These are phyloP conservation scores for Fomes fomentarius DNA, from an alignment of 1,284 basidiomycete species.

Conservation along the genomic window DNA sequence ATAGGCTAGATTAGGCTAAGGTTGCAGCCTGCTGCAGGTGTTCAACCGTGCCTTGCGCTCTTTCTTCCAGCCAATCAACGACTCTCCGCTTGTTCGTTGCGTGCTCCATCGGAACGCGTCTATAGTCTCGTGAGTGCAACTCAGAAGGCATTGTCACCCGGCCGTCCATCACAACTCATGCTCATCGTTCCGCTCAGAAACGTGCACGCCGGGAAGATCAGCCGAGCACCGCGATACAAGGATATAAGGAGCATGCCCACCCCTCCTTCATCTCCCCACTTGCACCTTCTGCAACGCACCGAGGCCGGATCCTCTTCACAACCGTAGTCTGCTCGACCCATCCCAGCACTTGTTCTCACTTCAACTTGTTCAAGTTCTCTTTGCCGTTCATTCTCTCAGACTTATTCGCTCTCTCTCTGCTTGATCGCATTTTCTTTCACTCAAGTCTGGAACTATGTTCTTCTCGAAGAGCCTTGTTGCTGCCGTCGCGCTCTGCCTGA, in stretches of 20 bases:
- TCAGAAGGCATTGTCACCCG: too few species aligned
- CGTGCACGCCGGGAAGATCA: too few species aligned
- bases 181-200: too few species aligned
- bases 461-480: slow-evolving; percentile 28
- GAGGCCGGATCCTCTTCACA: slow-evolving; percentile 21
- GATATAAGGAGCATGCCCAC: neutral
- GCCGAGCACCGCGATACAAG: too few species aligned
- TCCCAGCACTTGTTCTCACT: slow-evolving; percentile 1
- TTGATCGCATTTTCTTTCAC: neutral
- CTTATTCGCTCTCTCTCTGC: slow-evolving; percentile 1
- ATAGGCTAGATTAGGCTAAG: too few species aligned
- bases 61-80: too few species aligned
- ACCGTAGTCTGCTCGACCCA: slow-evolving; percentile 10
- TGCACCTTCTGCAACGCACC: slow-evolving; percentile 13
- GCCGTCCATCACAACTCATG: too few species aligned
- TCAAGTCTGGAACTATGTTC: slow-evolving; percentile 14
- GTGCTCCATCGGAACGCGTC: too few species aligned
- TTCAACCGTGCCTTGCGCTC: too few species aligned
- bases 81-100: too few species aligned
- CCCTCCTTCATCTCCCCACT: neutral
- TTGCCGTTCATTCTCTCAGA: neutral
- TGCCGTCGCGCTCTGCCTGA: slow-evolving; percentile 20
- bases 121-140: too few species aligned
- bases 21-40: too few species aligned
- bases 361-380: neutral